Conservation (phyloP, 371 early-diverging fungal species). For the Mucor indicus region DNA sequence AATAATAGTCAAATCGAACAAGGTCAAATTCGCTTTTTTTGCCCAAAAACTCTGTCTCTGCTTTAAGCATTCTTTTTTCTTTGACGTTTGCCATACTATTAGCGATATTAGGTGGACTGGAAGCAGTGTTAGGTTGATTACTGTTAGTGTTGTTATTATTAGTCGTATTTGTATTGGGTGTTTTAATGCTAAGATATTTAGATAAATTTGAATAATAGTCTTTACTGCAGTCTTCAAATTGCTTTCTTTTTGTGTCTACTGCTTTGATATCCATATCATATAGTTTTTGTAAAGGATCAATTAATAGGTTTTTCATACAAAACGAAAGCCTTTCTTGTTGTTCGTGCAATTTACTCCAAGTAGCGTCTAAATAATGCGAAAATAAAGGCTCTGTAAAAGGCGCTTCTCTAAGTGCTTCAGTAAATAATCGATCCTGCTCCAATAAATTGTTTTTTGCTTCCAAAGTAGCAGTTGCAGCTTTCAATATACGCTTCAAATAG, state of each 20-base stretch:
- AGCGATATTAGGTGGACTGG: too few species aligned
- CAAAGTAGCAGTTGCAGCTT: conserved; percentile 39
- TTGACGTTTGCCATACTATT: background rate
- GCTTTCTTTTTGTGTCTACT: conserved; percentile 52
- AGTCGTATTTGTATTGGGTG: background rate
- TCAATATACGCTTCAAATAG: conserved; percentile 48
- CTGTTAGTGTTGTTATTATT: background rate
- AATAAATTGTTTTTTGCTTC: conserved; percentile 31
- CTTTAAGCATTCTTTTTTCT: conserved; percentile 3
- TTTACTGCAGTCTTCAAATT: conserved; percentile 64
- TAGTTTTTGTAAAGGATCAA: conserved; percentile 1
- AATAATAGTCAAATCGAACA: conserved; percentile 66
- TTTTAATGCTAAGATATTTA: conserved; percentile 48
- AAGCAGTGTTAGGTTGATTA: too few species aligned
- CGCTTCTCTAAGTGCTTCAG: conserved; percentile 41
- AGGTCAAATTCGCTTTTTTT: conserved; percentile 62
- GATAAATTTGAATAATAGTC: conserved; percentile 59
- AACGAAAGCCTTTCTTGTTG: conserved; percentile 4
- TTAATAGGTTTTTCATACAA: conserved; percentile 3
- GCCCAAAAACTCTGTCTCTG: conserved; percentile 5
- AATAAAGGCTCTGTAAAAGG: conserved; percentile 39
- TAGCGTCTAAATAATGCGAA: conserved; percentile 35
- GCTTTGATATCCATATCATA: conserved; percentile 62
- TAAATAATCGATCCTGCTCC: conserved; percentile 36
- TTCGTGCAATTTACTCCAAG: conserved; percentile 23